phyloP scores from a whole-genome alignment of 192 early-diverging fungal genomes.

The Gaertneriomyces semiglobifer region DNA sequence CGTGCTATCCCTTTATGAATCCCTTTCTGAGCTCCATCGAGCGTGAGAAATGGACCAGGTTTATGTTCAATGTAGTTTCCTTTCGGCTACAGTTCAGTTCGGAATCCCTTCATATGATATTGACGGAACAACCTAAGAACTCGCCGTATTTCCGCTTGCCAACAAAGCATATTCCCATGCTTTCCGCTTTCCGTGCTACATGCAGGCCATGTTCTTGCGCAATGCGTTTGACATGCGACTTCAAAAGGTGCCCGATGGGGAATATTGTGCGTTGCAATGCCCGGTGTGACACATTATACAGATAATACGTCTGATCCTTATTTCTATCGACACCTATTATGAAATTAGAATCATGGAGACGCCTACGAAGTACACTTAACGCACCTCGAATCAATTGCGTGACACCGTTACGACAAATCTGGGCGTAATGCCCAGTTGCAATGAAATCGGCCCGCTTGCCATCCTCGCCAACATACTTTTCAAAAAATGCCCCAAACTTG shows the following conservation, averaged over 20 bases:
- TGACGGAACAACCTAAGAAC: constrained; percentile 61
- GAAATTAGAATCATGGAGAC: constrained; percentile 10
- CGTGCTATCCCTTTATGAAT: constrained; percentile 64
- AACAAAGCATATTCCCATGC: constrained; percentile 96
- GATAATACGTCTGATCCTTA: constrained; percentile 96
- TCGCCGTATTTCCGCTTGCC: constrained; percentile 77
- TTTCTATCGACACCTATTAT: constrained; percentile 53
- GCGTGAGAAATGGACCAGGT: constrained; percentile 40
- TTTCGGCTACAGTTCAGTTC: constrained; percentile 25
- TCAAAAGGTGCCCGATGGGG: constrained; percentile 73
- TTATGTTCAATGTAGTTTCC: constrained; percentile 53
- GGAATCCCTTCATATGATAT: constrained; percentile 9
- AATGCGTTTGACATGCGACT: constrained; percentile 69
- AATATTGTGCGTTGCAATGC: constrained; percentile 63
- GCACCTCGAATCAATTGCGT: constrained; percentile 41
- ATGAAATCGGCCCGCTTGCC: constrained; percentile 41
- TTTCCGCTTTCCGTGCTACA: constrained; percentile 71
- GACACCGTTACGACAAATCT: constrained; percentile 26
- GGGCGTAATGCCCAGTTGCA: constrained; percentile 67
- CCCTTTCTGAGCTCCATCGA: constrained; percentile 39
- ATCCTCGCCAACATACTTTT: constrained; percentile 34
- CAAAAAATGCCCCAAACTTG: constrained; percentile 89
- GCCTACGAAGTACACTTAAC: neutral
- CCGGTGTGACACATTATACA: constrained; percentile 59
- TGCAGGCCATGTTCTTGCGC: constrained; percentile 56